Evolutionary conservation across 2,329 filamentous ascomycete species (phyloP).

Genomic region (Alternaria sp.): DNA sequence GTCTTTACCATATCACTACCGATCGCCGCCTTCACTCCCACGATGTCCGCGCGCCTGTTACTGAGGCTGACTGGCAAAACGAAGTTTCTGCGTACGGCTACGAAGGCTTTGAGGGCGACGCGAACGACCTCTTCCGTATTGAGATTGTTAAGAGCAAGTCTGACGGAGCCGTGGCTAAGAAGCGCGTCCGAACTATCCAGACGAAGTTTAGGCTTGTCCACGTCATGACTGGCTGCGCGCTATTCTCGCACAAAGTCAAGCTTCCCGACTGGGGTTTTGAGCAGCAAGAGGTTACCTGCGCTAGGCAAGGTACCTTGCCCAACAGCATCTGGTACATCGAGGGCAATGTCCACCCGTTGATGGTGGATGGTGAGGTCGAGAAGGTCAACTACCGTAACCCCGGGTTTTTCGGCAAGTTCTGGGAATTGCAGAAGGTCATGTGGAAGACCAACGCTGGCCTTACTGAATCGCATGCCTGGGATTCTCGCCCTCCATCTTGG

Average conservation of each 20-base stretch:
- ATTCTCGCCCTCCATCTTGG: conserved; percentile 93
- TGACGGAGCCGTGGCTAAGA: conserved; percentile 77
- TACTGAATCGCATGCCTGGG: conserved; percentile 96
- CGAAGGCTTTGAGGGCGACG: conserved; percentile 94
- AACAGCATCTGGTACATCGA: conserved; percentile 99
- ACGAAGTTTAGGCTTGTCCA: conserved; percentile 96
- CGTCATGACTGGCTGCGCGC: conserved; percentile 92
- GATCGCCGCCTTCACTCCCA: conserved; percentile 94
- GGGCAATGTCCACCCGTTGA: conserved; percentile 81
- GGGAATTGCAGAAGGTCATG: conserved; percentile 97
- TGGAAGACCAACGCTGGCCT: conserved; percentile 98
- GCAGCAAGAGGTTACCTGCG: conserved; percentile 99
- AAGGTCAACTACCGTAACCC: conserved; percentile 96
- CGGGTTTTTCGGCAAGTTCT: conserved; percentile 97
- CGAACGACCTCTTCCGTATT: conserved; percentile 93
- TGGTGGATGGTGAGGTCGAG: conserved; percentile 72
- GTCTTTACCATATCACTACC: conserved; percentile 83
- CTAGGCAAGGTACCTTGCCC: conserved; percentile 85
- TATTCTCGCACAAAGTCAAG: conserved; percentile 99
- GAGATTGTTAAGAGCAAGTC: conserved; percentile 95
- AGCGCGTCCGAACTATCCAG: conserved; percentile 89
- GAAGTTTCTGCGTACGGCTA: conserved; percentile 98
- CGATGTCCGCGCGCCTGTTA: conserved; percentile 72
- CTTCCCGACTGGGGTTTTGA: conserved; percentile 97
- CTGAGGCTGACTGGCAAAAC: conserved; percentile 77